Evolutionary conservation across 371 early-diverging fungal genomes (phyloP).

Genomic region (Rhizopus microsporus): DNA sequence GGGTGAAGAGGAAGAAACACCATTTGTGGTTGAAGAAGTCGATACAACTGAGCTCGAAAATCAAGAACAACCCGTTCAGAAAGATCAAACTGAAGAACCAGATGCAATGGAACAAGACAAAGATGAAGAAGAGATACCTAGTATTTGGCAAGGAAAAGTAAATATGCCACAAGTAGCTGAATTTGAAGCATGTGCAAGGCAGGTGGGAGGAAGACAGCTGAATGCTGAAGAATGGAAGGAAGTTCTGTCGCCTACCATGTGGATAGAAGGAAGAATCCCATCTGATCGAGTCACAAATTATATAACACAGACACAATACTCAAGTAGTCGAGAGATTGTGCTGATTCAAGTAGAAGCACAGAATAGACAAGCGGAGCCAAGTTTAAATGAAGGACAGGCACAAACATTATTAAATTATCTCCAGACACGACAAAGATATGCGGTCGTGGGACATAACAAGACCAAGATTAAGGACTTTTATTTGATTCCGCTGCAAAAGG

Average conservation of each 20-base stretch:
- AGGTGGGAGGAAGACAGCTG: constrained; percentile 61
- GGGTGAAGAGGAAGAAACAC: constrained; percentile 32
- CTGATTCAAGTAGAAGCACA: constrained; percentile 55
- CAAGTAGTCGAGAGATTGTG: constrained; percentile 60
- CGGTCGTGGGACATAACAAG: constrained; percentile 70
- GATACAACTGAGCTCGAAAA: constrained; percentile 16
- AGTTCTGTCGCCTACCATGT: constrained; percentile 60
- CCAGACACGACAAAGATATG: constrained; percentile 59
- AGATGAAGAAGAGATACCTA: constrained; percentile 18
- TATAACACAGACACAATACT: constrained; percentile 54
- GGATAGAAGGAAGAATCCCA: constrained; percentile 72
- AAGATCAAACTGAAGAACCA: constrained; percentile 2
- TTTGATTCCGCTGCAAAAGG: constrained; percentile 59
- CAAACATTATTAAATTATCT: constrained; percentile 63
- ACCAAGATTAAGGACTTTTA: constrained; percentile 77
- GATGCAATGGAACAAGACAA: constrained; percentile 15
- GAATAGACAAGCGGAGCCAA: constrained; percentile 3
- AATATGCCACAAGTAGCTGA: constrained; percentile 72
- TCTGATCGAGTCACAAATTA: constrained; percentile 56
- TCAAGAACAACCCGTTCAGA: not conserved
- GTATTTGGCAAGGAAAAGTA: constrained; percentile 68
- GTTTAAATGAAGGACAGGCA: constrained; percentile 31
- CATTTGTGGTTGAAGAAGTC: constrained; percentile 29
- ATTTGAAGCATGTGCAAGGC: constrained; percentile 58
- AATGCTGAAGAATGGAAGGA: constrained; percentile 57